These are phyloP conservation scores for Spencermartinsiella europaea DNA, from an alignment of 805 yeast species.

Conservation along the genomic window DNA sequence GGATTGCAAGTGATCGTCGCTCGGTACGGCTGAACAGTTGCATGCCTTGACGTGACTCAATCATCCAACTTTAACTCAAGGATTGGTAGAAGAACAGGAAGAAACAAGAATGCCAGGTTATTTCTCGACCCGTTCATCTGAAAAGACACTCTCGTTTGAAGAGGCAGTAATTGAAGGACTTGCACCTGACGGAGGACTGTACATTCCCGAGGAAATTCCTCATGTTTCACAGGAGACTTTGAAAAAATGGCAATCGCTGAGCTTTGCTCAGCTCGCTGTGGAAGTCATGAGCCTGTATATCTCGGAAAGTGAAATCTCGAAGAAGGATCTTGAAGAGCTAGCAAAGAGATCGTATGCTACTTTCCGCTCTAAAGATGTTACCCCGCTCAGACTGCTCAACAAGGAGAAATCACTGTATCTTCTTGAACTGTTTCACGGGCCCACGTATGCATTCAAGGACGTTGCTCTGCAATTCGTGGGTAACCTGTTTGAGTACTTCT, in stretches of 20 bases:
- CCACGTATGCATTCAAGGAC: conserved; percentile 98
- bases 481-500: conserved; percentile 88
- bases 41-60: too few species aligned
- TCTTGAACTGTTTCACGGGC: conserved; percentile 96
- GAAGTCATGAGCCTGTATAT: conserved; percentile 80
- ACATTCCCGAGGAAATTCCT: conserved; percentile 82
- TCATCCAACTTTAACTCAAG: too few species aligned
- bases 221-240: conserved; percentile 52
- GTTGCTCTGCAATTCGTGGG: conserved; percentile 98
- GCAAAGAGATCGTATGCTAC: conserved; percentile 77
- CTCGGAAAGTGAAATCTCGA: conserved; percentile 64
- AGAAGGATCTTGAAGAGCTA: conserved; percentile 57
- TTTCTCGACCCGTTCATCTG: conserved; percentile 38
- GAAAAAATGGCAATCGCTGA: conserved; percentile 61
- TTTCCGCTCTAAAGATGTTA: conserved; percentile 80
- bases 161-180: conserved; percentile 57
- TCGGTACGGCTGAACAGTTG: too few species aligned
- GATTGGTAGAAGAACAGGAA: too few species aligned
- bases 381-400: conserved; percentile 66
- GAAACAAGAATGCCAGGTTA: conserved; percentile 27
- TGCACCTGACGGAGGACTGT: conserved; percentile 95
- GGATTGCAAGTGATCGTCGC: too few species aligned
- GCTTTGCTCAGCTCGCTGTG: conserved; percentile 83
- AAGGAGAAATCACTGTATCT: conserved; percentile 59
- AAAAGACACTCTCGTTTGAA: conserved; percentile 31